Conservation (phyloP, 306 rosid genomes). For the Dalbergia cultrata region DNA sequence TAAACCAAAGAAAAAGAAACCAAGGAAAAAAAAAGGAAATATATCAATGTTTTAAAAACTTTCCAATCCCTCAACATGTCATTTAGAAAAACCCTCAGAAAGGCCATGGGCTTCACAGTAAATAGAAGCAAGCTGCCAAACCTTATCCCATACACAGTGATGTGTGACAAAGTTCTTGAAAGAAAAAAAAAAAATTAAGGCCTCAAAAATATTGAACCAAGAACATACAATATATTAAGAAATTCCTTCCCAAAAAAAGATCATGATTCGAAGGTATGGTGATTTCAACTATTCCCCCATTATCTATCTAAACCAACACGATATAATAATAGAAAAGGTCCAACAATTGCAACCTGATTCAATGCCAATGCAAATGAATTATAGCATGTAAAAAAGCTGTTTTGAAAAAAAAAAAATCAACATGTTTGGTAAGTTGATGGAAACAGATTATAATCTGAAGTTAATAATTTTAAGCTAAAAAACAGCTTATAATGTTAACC, state of each 20-base stretch:
- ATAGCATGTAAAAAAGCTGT: too few relatives aligned
- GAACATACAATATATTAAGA: constrained; percentile 12
- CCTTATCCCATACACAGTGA: too few relatives aligned
- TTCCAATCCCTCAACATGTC: not conserved
- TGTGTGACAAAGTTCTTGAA: too few relatives aligned
- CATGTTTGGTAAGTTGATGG: too few relatives aligned
- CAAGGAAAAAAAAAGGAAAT: too few relatives aligned
- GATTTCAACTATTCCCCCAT: constrained; percentile 11
- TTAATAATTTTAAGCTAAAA: too few relatives aligned
- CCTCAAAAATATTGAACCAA: not conserved
- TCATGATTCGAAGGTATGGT: not conserved
- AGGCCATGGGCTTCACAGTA: not conserved
- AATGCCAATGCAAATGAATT: constrained; percentile 16
- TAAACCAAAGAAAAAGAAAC: not conserved
- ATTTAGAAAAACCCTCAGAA: not conserved
- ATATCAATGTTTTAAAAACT: not conserved
- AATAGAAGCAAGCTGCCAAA: too few relatives aligned
- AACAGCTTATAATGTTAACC: too few relatives aligned
- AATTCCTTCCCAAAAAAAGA: constrained; percentile 11
- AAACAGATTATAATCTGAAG: too few relatives aligned
- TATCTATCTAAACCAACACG: constrained; percentile 26
- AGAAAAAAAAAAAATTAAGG: too few relatives aligned
- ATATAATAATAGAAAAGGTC: constrained; percentile 4
- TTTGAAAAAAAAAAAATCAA: too few relatives aligned
- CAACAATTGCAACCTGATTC: constrained; percentile 13